phyloP scores from a whole-genome alignment of 2,329 filamentous ascomycete species.

The Calonectria hawksworthii region DNA sequence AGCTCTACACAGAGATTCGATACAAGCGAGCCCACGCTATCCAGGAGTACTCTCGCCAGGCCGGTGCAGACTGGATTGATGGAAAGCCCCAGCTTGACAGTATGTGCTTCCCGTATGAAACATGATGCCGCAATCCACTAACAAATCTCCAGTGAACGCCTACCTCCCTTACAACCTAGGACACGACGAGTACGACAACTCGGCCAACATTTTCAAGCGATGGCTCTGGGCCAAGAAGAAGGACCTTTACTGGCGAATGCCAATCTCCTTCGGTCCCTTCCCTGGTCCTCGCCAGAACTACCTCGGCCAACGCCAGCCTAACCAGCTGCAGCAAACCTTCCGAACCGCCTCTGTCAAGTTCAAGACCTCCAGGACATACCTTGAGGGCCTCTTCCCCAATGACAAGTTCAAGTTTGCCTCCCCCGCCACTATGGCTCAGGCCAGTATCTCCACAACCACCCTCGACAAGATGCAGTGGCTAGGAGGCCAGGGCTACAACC shows the following conservation, averaged over 20 bases:
- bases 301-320: conserved; percentile 17
- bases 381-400: conserved; percentile 57
- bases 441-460: conserved; percentile 59
- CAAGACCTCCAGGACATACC: conserved; percentile 63
- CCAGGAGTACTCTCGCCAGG: conserved; percentile 69
- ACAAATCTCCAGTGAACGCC: conserved; percentile 27
- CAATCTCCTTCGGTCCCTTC: conserved; percentile 43
- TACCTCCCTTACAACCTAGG: conserved; percentile 38
- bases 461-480: conserved; percentile 71
- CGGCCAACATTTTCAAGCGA: conserved; percentile 28
- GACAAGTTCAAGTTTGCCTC: conserved; percentile 65
- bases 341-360: conserved; percentile 64
- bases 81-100: conserved; percentile 33
- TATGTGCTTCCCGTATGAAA: background rate
- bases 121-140: background rate
- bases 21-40: conserved; percentile 69
- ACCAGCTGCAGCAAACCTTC: conserved; percentile 50
- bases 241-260: conserved; percentile 38
- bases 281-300: conserved; percentile 35
- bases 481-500: conserved; percentile 70
- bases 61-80: conserved; percentile 51
- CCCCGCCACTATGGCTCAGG: conserved; percentile 60
- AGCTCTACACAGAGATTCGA: conserved; percentile 71
- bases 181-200: conserved; percentile 40
- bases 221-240: conserved; percentile 34